Conservation (phyloP, 2,329 filamentous ascomycete species). For the Cladosporium sp. region DNA sequence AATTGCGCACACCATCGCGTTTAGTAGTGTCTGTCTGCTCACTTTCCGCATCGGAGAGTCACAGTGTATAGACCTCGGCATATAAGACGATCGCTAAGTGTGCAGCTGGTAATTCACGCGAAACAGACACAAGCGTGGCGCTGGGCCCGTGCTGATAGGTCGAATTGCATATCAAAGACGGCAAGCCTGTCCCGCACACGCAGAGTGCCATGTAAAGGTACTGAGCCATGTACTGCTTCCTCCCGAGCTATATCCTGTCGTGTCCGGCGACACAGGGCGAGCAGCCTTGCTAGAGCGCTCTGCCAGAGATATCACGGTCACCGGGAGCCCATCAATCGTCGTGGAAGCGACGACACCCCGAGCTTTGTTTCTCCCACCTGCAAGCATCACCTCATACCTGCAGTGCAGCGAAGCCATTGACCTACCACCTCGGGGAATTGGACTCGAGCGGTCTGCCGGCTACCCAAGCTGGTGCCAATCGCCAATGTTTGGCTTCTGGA, state of each 20-base stretch:
- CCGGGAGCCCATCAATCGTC: neutral
- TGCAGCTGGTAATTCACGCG: neutral
- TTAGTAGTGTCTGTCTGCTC: too few relatives aligned
- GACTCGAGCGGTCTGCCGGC: neutral
- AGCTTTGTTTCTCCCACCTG: neutral
- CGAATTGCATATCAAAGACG: conserved; percentile 11
- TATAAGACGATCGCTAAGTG: too few relatives aligned
- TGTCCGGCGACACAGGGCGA: neutral
- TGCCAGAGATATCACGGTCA: too few relatives aligned
- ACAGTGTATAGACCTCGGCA: too few relatives aligned
- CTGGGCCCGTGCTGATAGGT: conserved; percentile 9
- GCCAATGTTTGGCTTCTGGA: conserved; percentile 11
- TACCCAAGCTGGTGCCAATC: neutral
- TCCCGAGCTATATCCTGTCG: neutral
- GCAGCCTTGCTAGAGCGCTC: too few relatives aligned
- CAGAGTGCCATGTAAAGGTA: neutral
- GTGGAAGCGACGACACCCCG: too few relatives aligned
- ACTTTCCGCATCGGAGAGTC: too few relatives aligned
- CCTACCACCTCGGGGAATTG: neutral
- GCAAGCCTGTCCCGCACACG: conserved; percentile 4
- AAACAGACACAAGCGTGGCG: neutral
- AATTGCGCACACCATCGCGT: too few relatives aligned
- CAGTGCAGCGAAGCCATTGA: conserved; percentile 8
- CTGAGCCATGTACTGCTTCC: conserved; percentile 6
- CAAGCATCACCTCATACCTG: too few relatives aligned